Percentiles rank a stretch among this genome's conserved stretches.
These are phyloP conservation scores for Cladobotryum protrusum DNA, from an alignment of 2,329 filamentous ascomycete genomes.

Conservation along the genomic window DNA sequence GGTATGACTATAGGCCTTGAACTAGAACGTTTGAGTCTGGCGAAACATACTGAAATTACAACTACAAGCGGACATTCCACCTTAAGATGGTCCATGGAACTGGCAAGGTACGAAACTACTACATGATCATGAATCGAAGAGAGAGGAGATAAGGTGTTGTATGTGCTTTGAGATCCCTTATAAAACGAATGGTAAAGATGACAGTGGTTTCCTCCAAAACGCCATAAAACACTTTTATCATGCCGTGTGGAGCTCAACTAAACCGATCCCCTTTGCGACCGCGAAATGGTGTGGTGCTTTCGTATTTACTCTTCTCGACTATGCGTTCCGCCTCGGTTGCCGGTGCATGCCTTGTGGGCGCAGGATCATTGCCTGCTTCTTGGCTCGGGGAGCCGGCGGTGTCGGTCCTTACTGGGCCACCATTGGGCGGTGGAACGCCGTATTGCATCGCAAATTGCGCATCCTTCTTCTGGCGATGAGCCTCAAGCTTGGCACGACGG, in stretches of 20 bases:
- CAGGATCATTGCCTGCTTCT: slow-evolving; percentile 73
- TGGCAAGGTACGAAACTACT: too few species aligned
- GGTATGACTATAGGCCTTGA: too few species aligned
- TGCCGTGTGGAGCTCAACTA: background rate
- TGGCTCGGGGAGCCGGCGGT: slow-evolving; percentile 57
- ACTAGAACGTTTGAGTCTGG: too few species aligned
- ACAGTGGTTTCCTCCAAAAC: too few species aligned
- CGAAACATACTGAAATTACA: too few species aligned
- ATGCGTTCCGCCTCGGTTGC: slow-evolving; percentile 61
- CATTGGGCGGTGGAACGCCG: slow-evolving; percentile 30
- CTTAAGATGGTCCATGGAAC: too few species aligned
- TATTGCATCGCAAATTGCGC: slow-evolving; percentile 50
- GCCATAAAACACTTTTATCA: background rate
- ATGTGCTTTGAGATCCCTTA: too few species aligned
- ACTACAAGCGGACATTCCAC: too few species aligned
- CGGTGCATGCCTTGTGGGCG: slow-evolving; percentile 75
- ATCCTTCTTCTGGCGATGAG: slow-evolving; percentile 58
- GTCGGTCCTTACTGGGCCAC: slow-evolving; percentile 52
- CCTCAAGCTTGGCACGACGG: slow-evolving; percentile 64
- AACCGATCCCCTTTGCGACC: slow-evolving; percentile 85
- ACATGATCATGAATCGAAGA: too few species aligned
- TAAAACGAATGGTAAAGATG: too few species aligned
- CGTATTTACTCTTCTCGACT: slow-evolving; percentile 82
- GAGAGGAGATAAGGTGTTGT: too few species aligned
- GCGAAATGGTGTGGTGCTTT: slow-evolving; percentile 67